Percentiles rank a stretch among this genome's conserved stretches.
Conservation (phyloP, 2,329 filamentous ascomycete genomes). For the Paracorniculantispora psalliotae region DNA sequence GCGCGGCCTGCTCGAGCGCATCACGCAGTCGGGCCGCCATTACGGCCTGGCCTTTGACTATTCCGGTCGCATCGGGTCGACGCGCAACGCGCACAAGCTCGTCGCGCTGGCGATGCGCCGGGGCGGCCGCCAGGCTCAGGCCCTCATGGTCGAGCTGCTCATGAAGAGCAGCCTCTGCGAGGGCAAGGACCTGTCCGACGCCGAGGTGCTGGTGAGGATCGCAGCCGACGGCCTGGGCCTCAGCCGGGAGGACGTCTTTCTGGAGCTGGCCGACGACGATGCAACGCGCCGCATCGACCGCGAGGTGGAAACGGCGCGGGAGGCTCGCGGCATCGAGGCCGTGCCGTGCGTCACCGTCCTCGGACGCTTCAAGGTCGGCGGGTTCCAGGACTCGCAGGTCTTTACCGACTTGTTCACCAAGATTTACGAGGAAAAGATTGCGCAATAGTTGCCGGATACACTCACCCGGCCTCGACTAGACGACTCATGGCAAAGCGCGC, state of each 20-base stretch:
- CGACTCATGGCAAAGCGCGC: background rate
- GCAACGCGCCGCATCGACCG: slow-evolving; percentile 26
- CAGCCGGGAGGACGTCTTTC: slow-evolving; percentile 22
- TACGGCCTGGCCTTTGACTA: slow-evolving; percentile 37
- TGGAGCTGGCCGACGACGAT: slow-evolving; percentile 26
- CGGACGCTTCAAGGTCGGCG: slow-evolving; percentile 61
- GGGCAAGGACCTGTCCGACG: slow-evolving; percentile 38
- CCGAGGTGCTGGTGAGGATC: slow-evolving; percentile 31
- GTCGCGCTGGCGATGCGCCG: slow-evolving; percentile 34
- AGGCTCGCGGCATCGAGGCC: slow-evolving; percentile 46
- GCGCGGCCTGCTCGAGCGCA: slow-evolving; percentile 25
- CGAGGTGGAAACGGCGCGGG: slow-evolving; percentile 25
- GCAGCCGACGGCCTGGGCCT: slow-evolving; percentile 30
- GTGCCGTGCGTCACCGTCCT: slow-evolving; percentile 73
- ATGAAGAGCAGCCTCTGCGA: slow-evolving; percentile 39
- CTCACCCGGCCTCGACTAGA: too few relatives aligned
- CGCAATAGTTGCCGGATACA: too few relatives aligned
- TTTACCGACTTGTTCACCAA: slow-evolving; percentile 64
- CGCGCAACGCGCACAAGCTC: slow-evolving; percentile 43
- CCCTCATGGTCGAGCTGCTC: slow-evolving; percentile 36
- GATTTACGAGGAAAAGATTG: slow-evolving; percentile 29
- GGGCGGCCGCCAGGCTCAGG: slow-evolving; percentile 29
- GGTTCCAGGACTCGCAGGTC: slow-evolving; percentile 61
- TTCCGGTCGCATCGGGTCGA: slow-evolving; percentile 39
- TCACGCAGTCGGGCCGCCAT: slow-evolving; percentile 28